A percentile compares a stretch with the other conserved stretches of the same genome.
Conservation (phyloP, 352 stramenopile genomes). For the Phytophthora idaei region DNA sequence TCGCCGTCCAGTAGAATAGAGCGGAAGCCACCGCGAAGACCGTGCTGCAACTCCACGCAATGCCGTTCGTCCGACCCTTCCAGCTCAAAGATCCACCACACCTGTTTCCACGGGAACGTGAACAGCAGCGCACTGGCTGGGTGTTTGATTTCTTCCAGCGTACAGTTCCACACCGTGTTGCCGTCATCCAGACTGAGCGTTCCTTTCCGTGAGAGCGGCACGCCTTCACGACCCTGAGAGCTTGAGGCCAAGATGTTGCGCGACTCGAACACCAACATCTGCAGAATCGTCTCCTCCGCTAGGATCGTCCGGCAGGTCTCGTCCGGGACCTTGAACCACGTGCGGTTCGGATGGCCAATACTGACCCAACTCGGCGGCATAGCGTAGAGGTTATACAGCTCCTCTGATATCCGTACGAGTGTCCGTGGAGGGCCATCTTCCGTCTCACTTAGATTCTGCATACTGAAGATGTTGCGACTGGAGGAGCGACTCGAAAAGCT, state of each 20-base stretch:
- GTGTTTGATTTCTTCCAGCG: slow-evolving; percentile 87
- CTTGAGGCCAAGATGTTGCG: slow-evolving; percentile 73
- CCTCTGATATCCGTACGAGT: slow-evolving; percentile 72
- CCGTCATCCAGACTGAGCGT: slow-evolving; percentile 54
- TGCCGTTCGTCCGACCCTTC: slow-evolving; percentile 55
- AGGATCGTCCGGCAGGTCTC: slow-evolving; percentile 67
- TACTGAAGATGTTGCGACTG: slow-evolving; percentile 30
- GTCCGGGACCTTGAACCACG: slow-evolving; percentile 86
- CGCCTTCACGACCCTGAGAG: slow-evolving; percentile 71
- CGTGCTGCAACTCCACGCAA: slow-evolving; percentile 81
- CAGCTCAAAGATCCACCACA: slow-evolving; percentile 85
- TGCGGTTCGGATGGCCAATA: slow-evolving; percentile 76
- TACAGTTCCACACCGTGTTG: slow-evolving; percentile 61
- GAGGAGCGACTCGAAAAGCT: slow-evolving; percentile 28
- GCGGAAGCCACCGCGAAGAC: slow-evolving; percentile 74
- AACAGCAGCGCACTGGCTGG: slow-evolving; percentile 74
- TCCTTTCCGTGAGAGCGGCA: slow-evolving; percentile 68
- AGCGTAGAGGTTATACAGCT: slow-evolving; percentile 79
- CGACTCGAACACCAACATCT: slow-evolving; percentile 77
- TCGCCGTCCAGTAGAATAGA: slow-evolving; percentile 77
- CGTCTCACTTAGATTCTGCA: slow-evolving; percentile 25
- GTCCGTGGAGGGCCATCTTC: slow-evolving; percentile 33
- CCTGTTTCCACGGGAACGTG: slow-evolving; percentile 88
- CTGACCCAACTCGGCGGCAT: slow-evolving; percentile 83
- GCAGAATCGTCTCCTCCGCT: slow-evolving; percentile 71